These are phyloP conservation scores for Aegilops bicornis DNA, from an alignment of 176 grass and related monocot species.

Conservation along the genomic window DNA sequence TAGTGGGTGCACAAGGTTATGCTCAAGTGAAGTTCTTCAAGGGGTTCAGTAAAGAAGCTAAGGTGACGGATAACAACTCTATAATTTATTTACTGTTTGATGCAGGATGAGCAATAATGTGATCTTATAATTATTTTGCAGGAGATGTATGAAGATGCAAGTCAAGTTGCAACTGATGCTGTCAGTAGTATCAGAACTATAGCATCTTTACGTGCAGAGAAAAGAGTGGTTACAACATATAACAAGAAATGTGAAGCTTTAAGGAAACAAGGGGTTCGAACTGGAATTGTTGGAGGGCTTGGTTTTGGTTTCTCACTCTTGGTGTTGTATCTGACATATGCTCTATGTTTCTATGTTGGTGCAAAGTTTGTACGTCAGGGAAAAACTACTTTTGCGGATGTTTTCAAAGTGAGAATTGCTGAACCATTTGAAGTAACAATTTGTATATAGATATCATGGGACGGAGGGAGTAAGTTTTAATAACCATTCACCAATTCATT, in stretches of 20 bases:
- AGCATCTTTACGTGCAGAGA: constrained; percentile 57
- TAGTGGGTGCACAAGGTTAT: constrained; percentile 59
- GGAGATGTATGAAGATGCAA: constrained; percentile 67
- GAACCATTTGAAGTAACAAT: neutral
- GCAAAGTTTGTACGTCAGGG: constrained; percentile 45
- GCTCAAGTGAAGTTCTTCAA: constrained; percentile 69
- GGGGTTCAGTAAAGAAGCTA: constrained; percentile 68
- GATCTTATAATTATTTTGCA: neutral
- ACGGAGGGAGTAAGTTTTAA: neutral
- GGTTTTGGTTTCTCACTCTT: constrained; percentile 54
- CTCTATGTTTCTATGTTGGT: constrained; percentile 64
- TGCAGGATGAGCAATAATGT: neutral
- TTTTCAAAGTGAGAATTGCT: constrained; percentile 47
- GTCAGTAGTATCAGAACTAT: constrained; percentile 64
- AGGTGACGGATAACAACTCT: constrained; percentile 37
- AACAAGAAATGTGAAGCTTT: constrained; percentile 49
- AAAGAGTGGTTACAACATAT: constrained; percentile 54
- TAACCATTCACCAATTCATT: constrained; percentile 9
- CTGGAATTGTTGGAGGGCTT: constrained; percentile 49
- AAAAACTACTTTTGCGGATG: constrained; percentile 48
- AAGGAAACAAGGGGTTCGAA: constrained; percentile 51
- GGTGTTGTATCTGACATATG: constrained; percentile 36
- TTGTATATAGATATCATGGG: neutral
- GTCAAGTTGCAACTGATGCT: constrained; percentile 58
- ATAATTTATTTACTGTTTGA: neutral